These are phyloP conservation scores for Leccinum boreale DNA, from an alignment of 768 basidiomycete genomes.

Conservation along the genomic window DNA sequence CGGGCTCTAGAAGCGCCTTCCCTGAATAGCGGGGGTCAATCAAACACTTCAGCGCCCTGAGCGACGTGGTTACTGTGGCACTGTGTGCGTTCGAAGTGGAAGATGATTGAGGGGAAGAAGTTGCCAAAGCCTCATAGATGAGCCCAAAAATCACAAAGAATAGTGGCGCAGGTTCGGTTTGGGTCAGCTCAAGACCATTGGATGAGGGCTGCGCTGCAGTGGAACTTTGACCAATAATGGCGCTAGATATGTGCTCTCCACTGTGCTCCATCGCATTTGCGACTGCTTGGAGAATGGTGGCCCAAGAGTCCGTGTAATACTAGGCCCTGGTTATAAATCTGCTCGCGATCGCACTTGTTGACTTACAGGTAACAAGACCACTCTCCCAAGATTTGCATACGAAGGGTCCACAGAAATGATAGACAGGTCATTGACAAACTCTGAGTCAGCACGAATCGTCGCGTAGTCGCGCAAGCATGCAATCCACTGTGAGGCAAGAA, in stretches of 20 bases:
- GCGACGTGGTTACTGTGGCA: constrained; percentile 53
- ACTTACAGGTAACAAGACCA: constrained; percentile 86
- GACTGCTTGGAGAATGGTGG: constrained; percentile 79
- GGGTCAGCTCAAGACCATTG: constrained; percentile 21
- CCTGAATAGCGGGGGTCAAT: constrained; percentile 80
- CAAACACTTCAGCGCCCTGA: constrained; percentile 78
- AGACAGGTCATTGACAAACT: constrained; percentile 73
- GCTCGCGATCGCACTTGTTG: not conserved
- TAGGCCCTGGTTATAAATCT: constrained; percentile 28
- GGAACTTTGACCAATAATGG: constrained; percentile 69
- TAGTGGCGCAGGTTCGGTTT: constrained; percentile 67
- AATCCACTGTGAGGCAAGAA: constrained; percentile 83
- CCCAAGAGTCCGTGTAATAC: constrained; percentile 88
- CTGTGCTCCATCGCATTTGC: constrained; percentile 71
- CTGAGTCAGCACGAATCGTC: constrained; percentile 83
- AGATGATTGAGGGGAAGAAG: constrained; percentile 59
- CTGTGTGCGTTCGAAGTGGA: constrained; percentile 40
- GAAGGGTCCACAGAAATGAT: constrained; percentile 75
- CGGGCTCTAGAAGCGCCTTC: constrained; percentile 71
- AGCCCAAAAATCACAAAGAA: constrained; percentile 92
- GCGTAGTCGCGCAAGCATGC: constrained; percentile 90
- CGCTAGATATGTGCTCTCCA: constrained; percentile 67
- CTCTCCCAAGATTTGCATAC: constrained; percentile 85
- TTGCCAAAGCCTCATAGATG: constrained; percentile 83
- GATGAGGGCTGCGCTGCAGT: constrained; percentile 16